Conservation (phyloP, 805 yeast species). For the Lipomyces spencermartinsiae region DNA sequence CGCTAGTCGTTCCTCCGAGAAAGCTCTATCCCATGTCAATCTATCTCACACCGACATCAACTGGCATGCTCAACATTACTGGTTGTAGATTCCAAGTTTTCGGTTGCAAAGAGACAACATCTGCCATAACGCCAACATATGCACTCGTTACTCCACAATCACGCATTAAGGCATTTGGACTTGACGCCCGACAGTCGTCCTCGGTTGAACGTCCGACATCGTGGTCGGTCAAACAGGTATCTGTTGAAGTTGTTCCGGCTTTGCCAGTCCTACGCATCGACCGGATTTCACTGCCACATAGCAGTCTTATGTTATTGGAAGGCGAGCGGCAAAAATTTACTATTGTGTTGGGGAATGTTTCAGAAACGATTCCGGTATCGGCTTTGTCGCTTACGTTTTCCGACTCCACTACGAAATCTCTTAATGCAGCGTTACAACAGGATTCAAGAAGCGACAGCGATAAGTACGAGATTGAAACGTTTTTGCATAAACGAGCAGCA, state of each 20-base stretch:
- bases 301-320: slow-evolving; percentile 77
- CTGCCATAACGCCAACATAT: slow-evolving; percentile 16
- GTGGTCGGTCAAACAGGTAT: slow-evolving; percentile 42
- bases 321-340: slow-evolving; percentile 68
- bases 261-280: slow-evolving; percentile 63
- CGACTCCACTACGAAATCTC: slow-evolving; percentile 75
- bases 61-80: slow-evolving; percentile 57
- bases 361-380: slow-evolving; percentile 59
- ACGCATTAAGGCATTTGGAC: slow-evolving; percentile 19
- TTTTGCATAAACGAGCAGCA: slow-evolving; percentile 63
- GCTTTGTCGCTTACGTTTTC: slow-evolving; percentile 65
- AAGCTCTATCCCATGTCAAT: slow-evolving; percentile 30
- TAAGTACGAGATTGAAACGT: slow-evolving; percentile 76
- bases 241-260: slow-evolving; percentile 48
- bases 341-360: slow-evolving; percentile 62
- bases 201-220: slow-evolving; percentile 10
- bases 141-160: slow-evolving; percentile 5
- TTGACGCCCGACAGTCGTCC: slow-evolving; percentile 22
- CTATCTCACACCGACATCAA: slow-evolving; percentile 36
- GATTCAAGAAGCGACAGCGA: slow-evolving; percentile 63
- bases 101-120: slow-evolving; percentile 57
- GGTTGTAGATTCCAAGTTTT: slow-evolving; percentile 61
- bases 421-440: slow-evolving; percentile 56
- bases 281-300: slow-evolving; percentile 49
- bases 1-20: slow-evolving; percentile 31